These are phyloP conservation scores for Solanum clarkiae DNA, from an alignment of 257 asterid species.

Conservation along the genomic window DNA sequence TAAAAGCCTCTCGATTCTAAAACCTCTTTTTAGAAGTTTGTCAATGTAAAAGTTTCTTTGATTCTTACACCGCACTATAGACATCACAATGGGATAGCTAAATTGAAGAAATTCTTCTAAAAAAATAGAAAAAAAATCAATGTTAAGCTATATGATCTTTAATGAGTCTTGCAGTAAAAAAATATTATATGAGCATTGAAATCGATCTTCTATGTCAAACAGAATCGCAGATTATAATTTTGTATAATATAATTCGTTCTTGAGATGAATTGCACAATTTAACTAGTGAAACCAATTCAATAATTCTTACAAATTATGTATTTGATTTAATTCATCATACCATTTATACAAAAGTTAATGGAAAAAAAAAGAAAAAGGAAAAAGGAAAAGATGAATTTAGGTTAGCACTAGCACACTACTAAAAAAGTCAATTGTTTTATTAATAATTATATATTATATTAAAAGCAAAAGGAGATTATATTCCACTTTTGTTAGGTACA, in stretches of 20 bases:
- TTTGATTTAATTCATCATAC: neutral
- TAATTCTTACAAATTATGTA: neutral
- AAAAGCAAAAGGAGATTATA: neutral
- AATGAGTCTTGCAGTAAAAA: neutral
- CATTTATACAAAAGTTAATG: neutral
- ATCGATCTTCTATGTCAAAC: neutral
- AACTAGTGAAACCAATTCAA: neutral
- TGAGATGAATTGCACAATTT: neutral
- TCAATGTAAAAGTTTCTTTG: too few species aligned
- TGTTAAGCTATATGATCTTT: neutral
- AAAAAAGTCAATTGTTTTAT: neutral
- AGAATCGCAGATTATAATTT: neutral
- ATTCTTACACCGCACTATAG: accelerated
- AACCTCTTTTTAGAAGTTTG: too few species aligned
- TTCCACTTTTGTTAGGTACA: neutral
- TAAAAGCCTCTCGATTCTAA: neutral
- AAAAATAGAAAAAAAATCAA: too few species aligned
- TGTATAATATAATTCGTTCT: neutral
- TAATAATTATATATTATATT: neutral
- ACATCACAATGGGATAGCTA: neutral
- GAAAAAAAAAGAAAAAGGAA: neutral
- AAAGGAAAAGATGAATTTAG: neutral
- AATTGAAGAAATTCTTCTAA: neutral
- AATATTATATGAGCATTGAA: too few species aligned
- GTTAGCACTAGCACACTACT: neutral